Base-by-base conservation (phyloP, 139 green algal genomes). In the Tetratostichococcus sp. region DNA sequence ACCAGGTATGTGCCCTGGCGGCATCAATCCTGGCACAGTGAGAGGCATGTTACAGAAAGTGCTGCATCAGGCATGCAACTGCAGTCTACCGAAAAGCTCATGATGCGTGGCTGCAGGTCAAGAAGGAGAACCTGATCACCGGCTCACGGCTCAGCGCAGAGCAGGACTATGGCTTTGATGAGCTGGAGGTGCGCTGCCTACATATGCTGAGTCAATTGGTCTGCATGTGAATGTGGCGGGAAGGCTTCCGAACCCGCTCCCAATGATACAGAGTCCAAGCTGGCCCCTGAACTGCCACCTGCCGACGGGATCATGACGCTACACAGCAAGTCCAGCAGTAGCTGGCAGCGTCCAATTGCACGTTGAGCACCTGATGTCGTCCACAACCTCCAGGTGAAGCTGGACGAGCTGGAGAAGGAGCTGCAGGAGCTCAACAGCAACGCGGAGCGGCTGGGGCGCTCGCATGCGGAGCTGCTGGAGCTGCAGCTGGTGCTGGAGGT, bases 401-500 rank as follows among this genome's bases (percentile, higher is more conserved):
- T 99, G 39, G 89, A 93, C 66, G 86, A 95, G 78, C 80, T 98
- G 69, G 96, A 99, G 79, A 71, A 73, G 0, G 92, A 98, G 83
- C 83, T 97, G 75, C 57, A 91, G 14, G 89, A 98, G 75, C 82
- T 97, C 23, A 98, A 97, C 78, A 80, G 67, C 73, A 98, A 98
- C 86, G 87, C 74, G 4, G 96, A 99, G 71, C 90, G 92, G 42
- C 87, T 99, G 35, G 73, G 87, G 89, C 81, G 79, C 81, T 92
- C 82, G 71, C 89, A 90, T 70, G 89, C 83, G 67, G 94, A 98
- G 87, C 88, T 98, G 66, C 78, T 91, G 42, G 94, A 98, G 88
- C 83, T 98, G 77, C 90, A 98, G 80, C 82, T 98, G 70, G 92
- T 99, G 70, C 84, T 99, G 73, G 95, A 98, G 84, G 92, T 89